phyloP scores from a whole-genome alignment of 73 alveolate species.

The Stentor coeruleus region DNA sequence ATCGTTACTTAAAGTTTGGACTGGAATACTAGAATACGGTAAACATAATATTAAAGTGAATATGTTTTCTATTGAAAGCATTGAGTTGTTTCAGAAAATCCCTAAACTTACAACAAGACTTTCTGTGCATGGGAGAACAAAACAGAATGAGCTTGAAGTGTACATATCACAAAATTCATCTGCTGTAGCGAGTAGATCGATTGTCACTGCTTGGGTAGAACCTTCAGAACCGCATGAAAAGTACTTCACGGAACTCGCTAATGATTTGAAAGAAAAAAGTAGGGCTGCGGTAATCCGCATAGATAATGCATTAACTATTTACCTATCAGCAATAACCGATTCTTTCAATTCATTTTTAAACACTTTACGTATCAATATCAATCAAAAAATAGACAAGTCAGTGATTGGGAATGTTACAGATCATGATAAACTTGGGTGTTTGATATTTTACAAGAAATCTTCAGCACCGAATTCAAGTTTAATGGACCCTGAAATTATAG shows the following conservation, averaged over 20 bases:
- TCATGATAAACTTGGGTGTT: constrained; percentile 17
- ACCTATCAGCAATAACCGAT: constrained; percentile 12
- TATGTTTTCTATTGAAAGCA: constrained; percentile 2
- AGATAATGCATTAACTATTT: constrained; percentile 10
- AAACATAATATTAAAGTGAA: constrained; percentile 6
- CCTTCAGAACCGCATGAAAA: constrained; percentile 6
- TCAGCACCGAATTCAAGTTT: background rate
- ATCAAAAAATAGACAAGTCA: background rate
- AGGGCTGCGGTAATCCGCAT: constrained; percentile 24
- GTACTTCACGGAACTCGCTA: background rate
- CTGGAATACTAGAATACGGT: constrained; percentile 18
- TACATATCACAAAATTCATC: constrained; percentile 12
- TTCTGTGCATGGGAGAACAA: constrained; percentile 14
- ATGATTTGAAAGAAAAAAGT: constrained; percentile 1
- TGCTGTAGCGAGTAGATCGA: background rate
- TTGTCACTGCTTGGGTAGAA: constrained; percentile 17
- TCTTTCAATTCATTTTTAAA: background rate
- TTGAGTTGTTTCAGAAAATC: constrained; percentile 10
- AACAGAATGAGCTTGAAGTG: constrained; percentile 9
- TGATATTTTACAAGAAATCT: constrained; percentile 7
- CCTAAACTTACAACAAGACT: background rate
- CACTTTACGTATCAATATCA: constrained; percentile 1
- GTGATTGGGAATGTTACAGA: background rate
- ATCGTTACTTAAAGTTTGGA: background rate
- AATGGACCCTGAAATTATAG: constrained; percentile 22